Conservation (phyloP, 441 rosid species). For the Pelargonium australe region DNA sequence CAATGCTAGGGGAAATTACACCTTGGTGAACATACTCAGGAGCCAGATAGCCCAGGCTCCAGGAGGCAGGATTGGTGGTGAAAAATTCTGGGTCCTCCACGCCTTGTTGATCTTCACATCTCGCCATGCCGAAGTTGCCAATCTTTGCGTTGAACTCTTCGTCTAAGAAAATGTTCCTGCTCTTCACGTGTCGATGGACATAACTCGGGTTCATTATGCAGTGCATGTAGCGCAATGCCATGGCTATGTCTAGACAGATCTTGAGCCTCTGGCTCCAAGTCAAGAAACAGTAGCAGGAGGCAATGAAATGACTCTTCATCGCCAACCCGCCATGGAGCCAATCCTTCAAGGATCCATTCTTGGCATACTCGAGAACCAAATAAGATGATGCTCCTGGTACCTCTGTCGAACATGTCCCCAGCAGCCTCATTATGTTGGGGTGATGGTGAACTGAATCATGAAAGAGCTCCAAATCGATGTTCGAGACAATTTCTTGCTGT, state of each 20-base stretch:
- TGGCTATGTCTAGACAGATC: conserved; percentile 77
- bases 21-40: conserved; percentile 56
- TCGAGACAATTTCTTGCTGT: conserved; percentile 30
- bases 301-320: conserved; percentile 84
- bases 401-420: conserved; percentile 57
- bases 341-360: conserved; percentile 80
- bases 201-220: conserved; percentile 65
- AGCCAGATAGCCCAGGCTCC: conserved; percentile 40
- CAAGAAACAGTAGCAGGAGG: conserved; percentile 83
- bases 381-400: conserved; percentile 32
- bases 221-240: conserved; percentile 83
- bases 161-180: conserved; percentile 71
- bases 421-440: conserved; percentile 62
- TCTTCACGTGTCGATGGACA: conserved; percentile 61
- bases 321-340: conserved; percentile 93
- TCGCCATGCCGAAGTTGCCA: conserved; percentile 71
- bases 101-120: conserved; percentile 32
- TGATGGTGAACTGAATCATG: conserved; percentile 51
- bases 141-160: conserved; percentile 86
- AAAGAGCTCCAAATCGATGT: conserved; percentile 47
- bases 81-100: conserved; percentile 19
- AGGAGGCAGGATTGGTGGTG: conserved; percentile 29
- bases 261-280: conserved; percentile 84
- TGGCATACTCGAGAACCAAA: conserved; percentile 74
- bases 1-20: conserved; percentile 44